phyloP scores from a whole-genome alignment of 345 rosid species.

The Ailanthus altissimus region DNA sequence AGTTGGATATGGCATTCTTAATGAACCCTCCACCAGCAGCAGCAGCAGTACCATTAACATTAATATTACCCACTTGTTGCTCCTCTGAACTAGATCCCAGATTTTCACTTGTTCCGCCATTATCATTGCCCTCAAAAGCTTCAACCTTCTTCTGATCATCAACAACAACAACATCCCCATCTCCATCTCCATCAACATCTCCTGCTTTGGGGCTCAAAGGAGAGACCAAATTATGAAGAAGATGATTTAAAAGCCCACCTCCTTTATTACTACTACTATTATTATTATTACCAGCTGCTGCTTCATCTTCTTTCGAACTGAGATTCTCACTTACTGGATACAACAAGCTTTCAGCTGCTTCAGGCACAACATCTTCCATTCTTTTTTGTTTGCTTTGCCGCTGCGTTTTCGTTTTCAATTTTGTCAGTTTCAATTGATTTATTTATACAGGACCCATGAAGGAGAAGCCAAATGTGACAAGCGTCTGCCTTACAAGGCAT shows the following conservation, averaged over 20 bases:
- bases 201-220: slow-evolving; percentile 35
- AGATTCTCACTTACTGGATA: slow-evolving; percentile 7
- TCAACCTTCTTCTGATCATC: slow-evolving; percentile 14
- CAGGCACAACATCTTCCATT: slow-evolving; percentile 53
- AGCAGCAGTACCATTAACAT: too few relatives aligned
- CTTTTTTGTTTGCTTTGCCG: background rate
- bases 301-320: slow-evolving; percentile 22
- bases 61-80: background rate
- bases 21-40: slow-evolving; percentile 19
- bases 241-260: slow-evolving; percentile 35
- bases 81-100: background rate
- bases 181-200: too few relatives aligned
- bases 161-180: too few relatives aligned
- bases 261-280: slow-evolving; percentile 22
- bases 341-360: slow-evolving; percentile 40
- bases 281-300: slow-evolving; percentile 9
- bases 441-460: background rate
- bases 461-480: slow-evolving; percentile 4
- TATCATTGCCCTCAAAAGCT: background rate
- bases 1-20: slow-evolving; percentile 26
- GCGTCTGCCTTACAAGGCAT: background rate
- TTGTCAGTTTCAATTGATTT: too few relatives aligned
- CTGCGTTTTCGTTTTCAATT: too few relatives aligned
- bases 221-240: slow-evolving; percentile 36
- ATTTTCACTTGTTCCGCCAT: slow-evolving; percentile 13